A percentile compares a stretch with the other conserved stretches of the same genome.
Evolutionary conservation across 1,284 basidiomycete species (phyloP).

Genomic region (Schizophyllum commune): DNA sequence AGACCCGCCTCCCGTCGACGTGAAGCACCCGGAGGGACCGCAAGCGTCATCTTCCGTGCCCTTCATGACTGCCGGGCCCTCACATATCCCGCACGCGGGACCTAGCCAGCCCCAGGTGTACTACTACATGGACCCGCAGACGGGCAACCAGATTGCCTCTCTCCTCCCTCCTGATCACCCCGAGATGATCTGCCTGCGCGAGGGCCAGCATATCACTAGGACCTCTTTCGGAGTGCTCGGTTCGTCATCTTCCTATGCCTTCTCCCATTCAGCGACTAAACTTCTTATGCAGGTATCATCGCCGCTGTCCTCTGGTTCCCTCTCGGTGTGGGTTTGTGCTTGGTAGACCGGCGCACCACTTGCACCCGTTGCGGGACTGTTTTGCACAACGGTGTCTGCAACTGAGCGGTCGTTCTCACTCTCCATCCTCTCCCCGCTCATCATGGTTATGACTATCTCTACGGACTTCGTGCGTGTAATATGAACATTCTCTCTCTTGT

Average conservation of each 20-base stretch:
- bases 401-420: too few species aligned
- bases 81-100: slow-evolving; percentile 19
- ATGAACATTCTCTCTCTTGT: too few species aligned
- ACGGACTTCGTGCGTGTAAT: too few species aligned
- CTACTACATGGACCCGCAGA: slow-evolving; percentile 38
- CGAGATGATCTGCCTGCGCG: slow-evolving; percentile 72
- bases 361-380: slow-evolving; percentile 48
- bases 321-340: slow-evolving; percentile 63
- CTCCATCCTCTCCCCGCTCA: too few species aligned
- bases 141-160: slow-evolving; percentile 34
- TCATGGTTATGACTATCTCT: too few species aligned
- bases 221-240: slow-evolving; percentile 63
- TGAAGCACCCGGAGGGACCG: too few species aligned
- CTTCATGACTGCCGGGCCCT: slow-evolving; percentile 18
- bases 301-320: slow-evolving; percentile 81
- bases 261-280: slow-evolving; percentile 1
- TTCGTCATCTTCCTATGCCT: slow-evolving; percentile 23
- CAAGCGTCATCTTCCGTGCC: too few species aligned
- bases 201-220: slow-evolving; percentile 55
- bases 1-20: too few species aligned
- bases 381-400: too few species aligned
- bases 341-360: slow-evolving; percentile 60
- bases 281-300: slow-evolving; percentile 46
- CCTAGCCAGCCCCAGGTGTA: slow-evolving; percentile 28
- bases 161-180: slow-evolving; percentile 66